These are phyloP conservation scores for Anisogramma anomala DNA, from an alignment of 2,329 filamentous ascomycete species.

Conservation along the genomic window DNA sequence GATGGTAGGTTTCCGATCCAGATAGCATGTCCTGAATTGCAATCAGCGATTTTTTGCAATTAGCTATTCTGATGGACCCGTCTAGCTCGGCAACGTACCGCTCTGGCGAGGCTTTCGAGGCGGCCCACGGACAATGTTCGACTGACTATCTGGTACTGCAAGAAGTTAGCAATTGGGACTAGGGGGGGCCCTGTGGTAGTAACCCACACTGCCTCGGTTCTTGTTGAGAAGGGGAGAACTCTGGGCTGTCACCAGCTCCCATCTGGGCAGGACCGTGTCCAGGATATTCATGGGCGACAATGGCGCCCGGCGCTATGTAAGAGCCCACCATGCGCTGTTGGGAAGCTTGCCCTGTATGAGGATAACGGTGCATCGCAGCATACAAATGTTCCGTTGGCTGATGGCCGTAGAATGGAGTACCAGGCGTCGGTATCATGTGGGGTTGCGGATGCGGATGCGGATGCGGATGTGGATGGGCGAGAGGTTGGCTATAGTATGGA, in stretches of 20 bases:
- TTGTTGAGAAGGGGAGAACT: conserved; percentile 6
- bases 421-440: conserved; percentile 26
- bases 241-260: conserved; percentile 2
- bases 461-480: too few species aligned
- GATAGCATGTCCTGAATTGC: conserved; percentile 61
- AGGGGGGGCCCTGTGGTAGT: neutral
- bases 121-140: conserved; percentile 38
- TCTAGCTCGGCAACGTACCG: conserved; percentile 39
- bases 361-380: conserved; percentile 27
- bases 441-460: conserved; percentile 26
- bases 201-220: conserved; percentile 14
- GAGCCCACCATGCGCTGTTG: conserved; percentile 26
- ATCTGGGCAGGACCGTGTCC: conserved; percentile 16
- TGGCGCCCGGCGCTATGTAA: conserved; percentile 22
- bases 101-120: conserved; percentile 49
- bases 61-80: too few species aligned
- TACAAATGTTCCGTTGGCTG: conserved; percentile 36
- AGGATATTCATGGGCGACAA: conserved; percentile 20
- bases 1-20: conserved; percentile 94
- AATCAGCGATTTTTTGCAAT: too few species aligned
- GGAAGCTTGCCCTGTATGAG: conserved; percentile 22
- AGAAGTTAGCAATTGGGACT: neutral
- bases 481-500: too few species aligned
- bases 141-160: conserved; percentile 20
- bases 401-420: conserved; percentile 33